Base-by-base conservation (phyloP, 2,329 filamentous ascomycete species). In the Penicillium sp. region DNA sequence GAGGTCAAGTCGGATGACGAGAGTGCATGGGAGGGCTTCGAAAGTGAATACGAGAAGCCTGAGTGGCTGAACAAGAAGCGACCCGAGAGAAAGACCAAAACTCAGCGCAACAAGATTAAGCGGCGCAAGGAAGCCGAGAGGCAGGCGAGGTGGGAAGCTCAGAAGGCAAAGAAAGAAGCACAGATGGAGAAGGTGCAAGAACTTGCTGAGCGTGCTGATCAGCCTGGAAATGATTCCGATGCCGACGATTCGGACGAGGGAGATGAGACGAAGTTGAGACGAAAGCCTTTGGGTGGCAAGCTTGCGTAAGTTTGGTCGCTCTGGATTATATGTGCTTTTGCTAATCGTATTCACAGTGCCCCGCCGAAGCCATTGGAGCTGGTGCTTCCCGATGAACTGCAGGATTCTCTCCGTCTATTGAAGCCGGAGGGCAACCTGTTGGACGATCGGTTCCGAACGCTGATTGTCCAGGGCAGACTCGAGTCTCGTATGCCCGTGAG, bases 341-440 rank as follows among this genome's bases (percentile, higher is more conserved):
- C 63, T 71, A 55, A 68, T 49, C 13, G 4, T 14, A 13, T 36
- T 46, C 28, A 22, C 42, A 75, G 73, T 44, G 64, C 63, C 40
- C 91, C 90, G 0, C 86, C 94, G 67, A 88, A 89, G 69, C 79
- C 89, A 56, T 76, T 97, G 63, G 85, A 96, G 72, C 71, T 96
- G 63, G 80, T 96, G 55, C 72, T 96, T 55, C 82, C 90, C 36
- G 85, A 97, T 74, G 84, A 99, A 76, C 73, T 94, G 65, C 81
- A 96, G 72, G 83, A 96, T 66, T 86, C 90, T 44, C 74, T 96
- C 65, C 74, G 94, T 66, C 73, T 91, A 67, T 74, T 96, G 59
- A 95, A 92, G 73, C 94, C 94, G 0, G 94, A 99, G 72, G 94
- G 94, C n/a, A 97, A 96, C 68, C 76, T 96, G 35, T 79, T 99